Evolutionary conservation across 192 early-diverging fungal species (phyloP).

Genomic region (Entomortierella beljakovae): DNA sequence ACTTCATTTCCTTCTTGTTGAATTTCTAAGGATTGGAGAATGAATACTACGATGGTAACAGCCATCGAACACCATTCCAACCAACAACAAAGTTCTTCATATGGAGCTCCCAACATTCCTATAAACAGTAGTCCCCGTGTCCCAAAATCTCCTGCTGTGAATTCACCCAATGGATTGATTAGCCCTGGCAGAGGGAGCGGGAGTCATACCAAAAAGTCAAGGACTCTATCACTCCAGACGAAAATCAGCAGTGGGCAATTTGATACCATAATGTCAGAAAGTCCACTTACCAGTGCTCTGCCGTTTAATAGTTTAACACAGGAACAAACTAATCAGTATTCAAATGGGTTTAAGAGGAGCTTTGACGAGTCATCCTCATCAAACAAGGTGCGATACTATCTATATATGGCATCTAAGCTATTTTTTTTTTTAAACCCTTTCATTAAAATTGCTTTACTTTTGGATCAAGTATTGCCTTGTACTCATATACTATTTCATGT

Average conservation of each 20-base stretch:
- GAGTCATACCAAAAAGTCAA: constrained; percentile 34
- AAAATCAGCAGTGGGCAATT: constrained; percentile 18
- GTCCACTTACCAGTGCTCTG: constrained; percentile 24
- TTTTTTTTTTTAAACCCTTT: background rate
- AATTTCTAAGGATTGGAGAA: constrained; percentile 36
- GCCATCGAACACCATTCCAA: constrained; percentile 53
- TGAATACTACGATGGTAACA: constrained; percentile 54
- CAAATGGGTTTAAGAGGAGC: constrained; percentile 35
- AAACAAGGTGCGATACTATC: constrained; percentile 20
- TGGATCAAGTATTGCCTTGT: background rate
- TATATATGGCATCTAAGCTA: background rate
- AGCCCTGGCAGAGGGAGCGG: constrained; percentile 15
- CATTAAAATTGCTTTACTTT: background rate
- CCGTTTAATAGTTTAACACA: constrained; percentile 13
- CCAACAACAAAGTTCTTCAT: constrained; percentile 38
- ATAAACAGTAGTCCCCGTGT: constrained; percentile 7
- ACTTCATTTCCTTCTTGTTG: background rate
- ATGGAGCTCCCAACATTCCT: constrained; percentile 16
- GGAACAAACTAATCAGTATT: constrained; percentile 5
- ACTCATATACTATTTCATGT: background rate
- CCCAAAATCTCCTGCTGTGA: constrained; percentile 27
- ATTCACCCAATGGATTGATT: constrained; percentile 28
- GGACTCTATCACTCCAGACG: constrained; percentile 36
- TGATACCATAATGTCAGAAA: constrained; percentile 19
- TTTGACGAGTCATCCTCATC: constrained; percentile 11